A percentile compares a stretch with the other conserved stretches of the same genome.
These are phyloP conservation scores for Agaricus blazei DNA, from an alignment of 768 basidiomycete species.

Conservation along the genomic window DNA sequence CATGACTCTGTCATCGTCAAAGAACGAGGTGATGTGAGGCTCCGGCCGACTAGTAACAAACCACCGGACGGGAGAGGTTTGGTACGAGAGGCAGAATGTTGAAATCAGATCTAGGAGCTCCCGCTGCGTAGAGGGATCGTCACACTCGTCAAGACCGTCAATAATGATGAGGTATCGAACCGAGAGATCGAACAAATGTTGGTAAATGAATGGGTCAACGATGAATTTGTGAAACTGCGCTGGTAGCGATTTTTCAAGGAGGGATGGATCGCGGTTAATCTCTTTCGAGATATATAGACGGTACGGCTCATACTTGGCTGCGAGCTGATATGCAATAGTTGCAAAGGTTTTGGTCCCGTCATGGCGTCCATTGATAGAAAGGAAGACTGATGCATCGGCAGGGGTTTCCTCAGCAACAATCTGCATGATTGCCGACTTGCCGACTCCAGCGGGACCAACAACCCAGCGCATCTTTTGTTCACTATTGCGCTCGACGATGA, in stretches of 20 bases:
- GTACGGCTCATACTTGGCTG: no score
- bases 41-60: slow-evolving; percentile 24
- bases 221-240: no score
- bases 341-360: no score
- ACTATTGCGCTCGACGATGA: neutral
- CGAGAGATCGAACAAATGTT: no score
- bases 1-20: neutral
- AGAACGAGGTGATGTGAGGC: slow-evolving; percentile 13
- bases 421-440: slow-evolving; percentile 1
- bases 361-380: no score
- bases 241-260: no score
- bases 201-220: no score
- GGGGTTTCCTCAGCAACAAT: neutral
- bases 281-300: no score
- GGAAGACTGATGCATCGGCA: no score
- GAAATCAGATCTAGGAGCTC: slow-evolving; percentile 13
- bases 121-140: slow-evolving; percentile 6
- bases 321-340: no score
- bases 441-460: neutral
- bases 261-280: no score
- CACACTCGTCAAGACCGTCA: neutral
- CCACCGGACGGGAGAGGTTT: slow-evolving; percentile 15
- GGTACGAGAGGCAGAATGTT: neutral
- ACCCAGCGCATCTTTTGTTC: neutral
- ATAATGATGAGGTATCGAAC: no score